Evolutionary conservation across 1,139 yeast genomes (phyloP).

Genomic region (Yamadazyma triangularis): DNA sequence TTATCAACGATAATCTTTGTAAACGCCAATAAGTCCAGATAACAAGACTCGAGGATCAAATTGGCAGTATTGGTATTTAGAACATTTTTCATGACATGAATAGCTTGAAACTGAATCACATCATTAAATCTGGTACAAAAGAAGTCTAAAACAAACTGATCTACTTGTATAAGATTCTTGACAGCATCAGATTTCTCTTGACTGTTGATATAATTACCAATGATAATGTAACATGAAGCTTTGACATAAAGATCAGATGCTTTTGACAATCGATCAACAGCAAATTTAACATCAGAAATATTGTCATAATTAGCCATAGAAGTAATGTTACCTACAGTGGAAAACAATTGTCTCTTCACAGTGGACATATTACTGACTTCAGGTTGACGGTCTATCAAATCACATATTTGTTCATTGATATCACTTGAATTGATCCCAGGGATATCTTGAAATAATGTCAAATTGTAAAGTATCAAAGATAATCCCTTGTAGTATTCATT

Average conservation of each 20-base stretch:
- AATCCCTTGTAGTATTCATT: conserved; percentile 12
- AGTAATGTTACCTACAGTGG: conserved; percentile 33
- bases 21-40: conserved; percentile 14
- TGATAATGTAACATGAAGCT: conserved; percentile 25
- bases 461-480: conserved; percentile 13
- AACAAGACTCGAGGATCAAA: conserved; percentile 4
- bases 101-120: conserved; percentile 35
- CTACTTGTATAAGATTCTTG: conserved; percentile 8
- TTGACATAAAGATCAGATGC: conserved; percentile 22
- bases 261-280: conserved; percentile 2
- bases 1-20: conserved; percentile 33
- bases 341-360: conserved; percentile 28
- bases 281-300: conserved; percentile 6
- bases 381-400: background rate
- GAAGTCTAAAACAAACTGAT: conserved; percentile 16
- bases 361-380: background rate
- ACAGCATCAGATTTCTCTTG: conserved; percentile 15
- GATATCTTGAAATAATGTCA: conserved; percentile 16
- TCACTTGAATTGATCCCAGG: background rate
- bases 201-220: conserved; percentile 34
- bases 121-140: conserved; percentile 25
- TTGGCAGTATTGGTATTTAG: conserved; percentile 15
- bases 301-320: conserved; percentile 21
- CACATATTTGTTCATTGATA: background rate
- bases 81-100: conserved; percentile 33